Evolutionary conservation across 805 yeast species (phyloP).

Genomic region (Starmerella vaccinii): DNA sequence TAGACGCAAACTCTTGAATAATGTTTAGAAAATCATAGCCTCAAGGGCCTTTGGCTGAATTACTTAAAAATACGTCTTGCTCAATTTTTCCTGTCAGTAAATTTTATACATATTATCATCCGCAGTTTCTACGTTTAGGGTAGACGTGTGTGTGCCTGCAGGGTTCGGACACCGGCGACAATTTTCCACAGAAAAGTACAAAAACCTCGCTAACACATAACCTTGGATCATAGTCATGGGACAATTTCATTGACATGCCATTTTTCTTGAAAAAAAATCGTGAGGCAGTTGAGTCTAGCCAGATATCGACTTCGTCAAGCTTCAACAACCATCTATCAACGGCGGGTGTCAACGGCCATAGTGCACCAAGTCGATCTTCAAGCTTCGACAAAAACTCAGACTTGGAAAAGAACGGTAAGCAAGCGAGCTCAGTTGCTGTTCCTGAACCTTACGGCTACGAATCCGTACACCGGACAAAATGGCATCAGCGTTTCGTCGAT

Average conservation of each 20-base stretch:
- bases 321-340: neutral
- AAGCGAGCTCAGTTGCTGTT: neutral
- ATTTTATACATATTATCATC: neutral
- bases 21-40: no score
- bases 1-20: no score
- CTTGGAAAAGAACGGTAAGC: neutral
- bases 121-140: neutral
- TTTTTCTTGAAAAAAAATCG: neutral
- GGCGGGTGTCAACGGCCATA: neutral
- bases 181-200: neutral
- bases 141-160: neutral
- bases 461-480: neutral
- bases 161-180: neutral
- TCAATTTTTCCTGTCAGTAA: no score
- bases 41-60: no score
- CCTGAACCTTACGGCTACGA: neutral
- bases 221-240: neutral
- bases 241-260: neutral
- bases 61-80: no score
- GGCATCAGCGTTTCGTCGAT: constrained; percentile 11
- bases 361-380: neutral
- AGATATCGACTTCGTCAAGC: neutral
- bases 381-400: neutral
- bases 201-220: neutral
- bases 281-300: neutral